These are phyloP conservation scores for Amborella trichopoda DNA, from an alignment of 164 flowering plant species.

Conservation along the genomic window DNA sequence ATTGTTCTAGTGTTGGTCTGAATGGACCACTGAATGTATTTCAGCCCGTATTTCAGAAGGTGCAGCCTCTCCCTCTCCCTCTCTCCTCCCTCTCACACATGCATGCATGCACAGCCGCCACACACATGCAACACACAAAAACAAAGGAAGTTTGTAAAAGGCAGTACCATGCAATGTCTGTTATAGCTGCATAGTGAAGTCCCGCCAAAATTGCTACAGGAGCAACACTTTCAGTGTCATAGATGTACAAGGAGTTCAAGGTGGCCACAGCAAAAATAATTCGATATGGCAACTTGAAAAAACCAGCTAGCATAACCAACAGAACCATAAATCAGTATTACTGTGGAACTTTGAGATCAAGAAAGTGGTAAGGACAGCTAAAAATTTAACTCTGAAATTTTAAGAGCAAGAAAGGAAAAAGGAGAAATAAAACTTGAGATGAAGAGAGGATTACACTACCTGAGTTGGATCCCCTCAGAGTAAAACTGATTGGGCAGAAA, in stretches of 20 bases:
- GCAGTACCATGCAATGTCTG: conserved; percentile 85
- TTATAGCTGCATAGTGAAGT: conserved; percentile 92
- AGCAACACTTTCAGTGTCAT: conserved; percentile 74
- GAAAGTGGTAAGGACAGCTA: neutral
- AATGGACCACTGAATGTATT: no score
- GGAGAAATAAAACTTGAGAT: neutral
- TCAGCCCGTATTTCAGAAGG: no score
- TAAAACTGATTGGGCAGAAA: conserved; percentile 69
- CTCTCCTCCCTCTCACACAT: neutral
- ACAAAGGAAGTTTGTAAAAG: neutral
- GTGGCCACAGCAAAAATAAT: conserved; percentile 85
- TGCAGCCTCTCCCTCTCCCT: no score
- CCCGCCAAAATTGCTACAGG: conserved; percentile 91
- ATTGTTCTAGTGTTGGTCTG: no score
- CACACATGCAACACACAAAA: neutral
- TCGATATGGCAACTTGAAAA: conserved; percentile 87
- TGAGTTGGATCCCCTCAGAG: conserved; percentile 48
- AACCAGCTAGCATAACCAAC: conserved; percentile 29
- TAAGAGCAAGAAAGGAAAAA: neutral
- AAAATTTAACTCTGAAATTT: neutral
- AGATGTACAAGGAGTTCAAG: conserved; percentile 80
- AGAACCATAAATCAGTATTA: neutral
- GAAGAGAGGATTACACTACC: conserved; percentile 21
- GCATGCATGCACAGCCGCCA: neutral
- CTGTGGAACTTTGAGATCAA: neutral